These are phyloP conservation scores for Straminergon stramineum DNA, from an alignment of 225 moss, liverwort and hornwort genomes.

Conservation along the genomic window DNA sequence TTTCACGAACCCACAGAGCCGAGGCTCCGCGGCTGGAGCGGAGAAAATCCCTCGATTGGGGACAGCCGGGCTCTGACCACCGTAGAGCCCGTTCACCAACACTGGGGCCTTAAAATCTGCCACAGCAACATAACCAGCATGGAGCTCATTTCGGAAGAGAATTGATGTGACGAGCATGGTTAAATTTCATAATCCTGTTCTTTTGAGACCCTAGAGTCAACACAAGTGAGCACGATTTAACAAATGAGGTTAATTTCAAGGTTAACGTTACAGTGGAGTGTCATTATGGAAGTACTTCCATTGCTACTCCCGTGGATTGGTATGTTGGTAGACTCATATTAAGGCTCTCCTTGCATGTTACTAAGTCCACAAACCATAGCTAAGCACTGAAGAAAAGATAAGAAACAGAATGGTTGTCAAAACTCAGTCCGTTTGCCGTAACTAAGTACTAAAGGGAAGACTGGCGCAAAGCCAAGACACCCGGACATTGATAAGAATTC, in stretches of 20 bases:
- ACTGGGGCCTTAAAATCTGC: slow-evolving; percentile 22
- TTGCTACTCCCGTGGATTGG: not conserved
- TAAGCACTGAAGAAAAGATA: not conserved
- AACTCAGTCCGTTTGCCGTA: too few relatives aligned
- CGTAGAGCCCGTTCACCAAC: not conserved
- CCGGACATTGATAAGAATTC: not conserved
- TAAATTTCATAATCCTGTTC: not conserved
- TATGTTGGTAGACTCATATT: not conserved
- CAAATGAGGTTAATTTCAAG: not conserved
- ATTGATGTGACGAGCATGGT: not conserved
- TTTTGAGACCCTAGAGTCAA: not conserved
- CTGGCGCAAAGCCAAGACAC: not conserved
- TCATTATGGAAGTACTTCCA: not conserved
- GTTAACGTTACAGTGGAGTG: not conserved
- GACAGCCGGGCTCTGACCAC: not conserved
- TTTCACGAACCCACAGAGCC: slow-evolving; percentile 51
- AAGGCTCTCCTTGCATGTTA: not conserved
- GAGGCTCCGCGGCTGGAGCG: slow-evolving; percentile 6
- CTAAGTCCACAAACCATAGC: not conserved
- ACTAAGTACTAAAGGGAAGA: too few relatives aligned
- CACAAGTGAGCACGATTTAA: not conserved
- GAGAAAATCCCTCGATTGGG: slow-evolving; percentile 36
- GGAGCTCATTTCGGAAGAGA: not conserved
- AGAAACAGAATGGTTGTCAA: too few relatives aligned
- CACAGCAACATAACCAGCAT: not conserved